Base-by-base conservation (phyloP, 768 basidiomycete species). In the Phaeolepiota aurea region DNA sequence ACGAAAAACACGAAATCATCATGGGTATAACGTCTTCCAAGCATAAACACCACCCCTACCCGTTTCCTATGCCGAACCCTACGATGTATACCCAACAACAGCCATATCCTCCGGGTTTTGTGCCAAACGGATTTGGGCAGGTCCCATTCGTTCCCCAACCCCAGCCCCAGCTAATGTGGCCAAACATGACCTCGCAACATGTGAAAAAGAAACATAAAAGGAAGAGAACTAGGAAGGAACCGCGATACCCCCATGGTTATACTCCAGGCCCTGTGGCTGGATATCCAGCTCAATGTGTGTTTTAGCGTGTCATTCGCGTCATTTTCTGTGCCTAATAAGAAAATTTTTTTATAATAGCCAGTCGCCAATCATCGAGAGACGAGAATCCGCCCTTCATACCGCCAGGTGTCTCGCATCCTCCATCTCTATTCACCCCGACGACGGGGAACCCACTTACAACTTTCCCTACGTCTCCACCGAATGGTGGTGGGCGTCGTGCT, bases 1-100 rank as follows among this genome's bases (percentile, higher is more conserved):
- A 31, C 14, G 7, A 19, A 31, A 15, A 31, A 28, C 38, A 12
- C 38, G 10, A 10, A 31, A 40, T n/a, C 9, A 19, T 20, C 14
- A 40, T 28, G 28, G 28, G 38, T 25, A 28, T 20, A 10, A 18
- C 37, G 11, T 22, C 20, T 13, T 38, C 37, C 37, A 38, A 40
- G 18, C 37, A 38, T 15, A 25, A 40, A 22, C 4, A 31, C 5
- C 38, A 19, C n/a, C n/a, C 15, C 5, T 14, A 40, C 38, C 38
- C 20, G 4, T 22, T 15, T n/a, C 21, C 15, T 14, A 11, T 14
- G 10, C 28, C 22, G n/a, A n/a, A 11, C 10, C 11, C 38, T n/a
- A 11, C 12, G 5, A 11, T 4, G 4, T 40, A 28, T 20, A 20
- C 38, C 9, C 33, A n/a, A 28, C 38, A 20, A 31, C 22, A 31